Evolutionary conservation across 176 grass and related monocot species (phyloP).

Genomic region (Tillandsia leiboldiana): DNA sequence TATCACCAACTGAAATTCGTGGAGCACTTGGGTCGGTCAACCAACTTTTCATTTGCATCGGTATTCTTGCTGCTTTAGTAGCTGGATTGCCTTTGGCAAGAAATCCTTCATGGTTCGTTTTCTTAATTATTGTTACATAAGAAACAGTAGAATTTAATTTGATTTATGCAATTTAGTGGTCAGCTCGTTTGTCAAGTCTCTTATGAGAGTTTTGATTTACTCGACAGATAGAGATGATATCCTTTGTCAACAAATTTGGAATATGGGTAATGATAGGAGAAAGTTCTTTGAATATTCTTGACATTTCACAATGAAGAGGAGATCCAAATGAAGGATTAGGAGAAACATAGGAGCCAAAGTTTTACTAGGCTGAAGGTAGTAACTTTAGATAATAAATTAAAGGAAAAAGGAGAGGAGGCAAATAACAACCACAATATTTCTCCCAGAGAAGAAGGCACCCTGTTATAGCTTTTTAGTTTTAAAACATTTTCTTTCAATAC

Average conservation of each 20-base stretch:
- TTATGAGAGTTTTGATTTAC: neutral
- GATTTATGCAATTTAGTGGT: neutral
- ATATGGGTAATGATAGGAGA: too few species aligned
- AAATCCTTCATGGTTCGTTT: conserved; percentile 82
- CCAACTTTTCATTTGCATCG: conserved; percentile 98
- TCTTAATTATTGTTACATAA: conserved; percentile 11
- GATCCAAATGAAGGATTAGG: neutral
- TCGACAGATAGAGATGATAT: neutral
- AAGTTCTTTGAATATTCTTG: neutral
- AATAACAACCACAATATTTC: too few species aligned
- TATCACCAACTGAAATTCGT: conserved; percentile 99
- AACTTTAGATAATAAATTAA: too few species aligned
- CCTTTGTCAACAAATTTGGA: too few species aligned
- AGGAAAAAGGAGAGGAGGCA: too few species aligned
- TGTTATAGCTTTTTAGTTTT: too few species aligned
- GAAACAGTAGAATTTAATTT: neutral
- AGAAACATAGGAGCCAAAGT: neutral
- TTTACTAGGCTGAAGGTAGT: neutral
- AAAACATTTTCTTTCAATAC: too few species aligned
- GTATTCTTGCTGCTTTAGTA: conserved; percentile 89
- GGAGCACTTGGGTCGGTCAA: conserved; percentile 94
- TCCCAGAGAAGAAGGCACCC: too few species aligned
- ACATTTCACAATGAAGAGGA: neutral
- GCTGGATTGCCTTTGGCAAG: conserved; percentile 81
- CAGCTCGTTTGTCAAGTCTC: neutral